These are phyloP conservation scores for Mikania micrantha DNA, from an alignment of 129 eudicot genomes.

Conservation along the genomic window DNA sequence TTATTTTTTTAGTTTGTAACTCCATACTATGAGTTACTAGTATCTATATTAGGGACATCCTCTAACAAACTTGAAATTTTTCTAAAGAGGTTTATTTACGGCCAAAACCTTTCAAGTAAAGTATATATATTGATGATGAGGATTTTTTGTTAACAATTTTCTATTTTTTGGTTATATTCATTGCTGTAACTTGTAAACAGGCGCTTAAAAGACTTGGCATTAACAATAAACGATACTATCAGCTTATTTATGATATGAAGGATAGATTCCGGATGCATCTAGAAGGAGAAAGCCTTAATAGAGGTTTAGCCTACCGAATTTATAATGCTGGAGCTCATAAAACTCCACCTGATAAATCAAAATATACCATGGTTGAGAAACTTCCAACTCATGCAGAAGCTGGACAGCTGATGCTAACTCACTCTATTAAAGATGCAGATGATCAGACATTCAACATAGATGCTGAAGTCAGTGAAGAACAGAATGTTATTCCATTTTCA, in stretches of 20 bases:
- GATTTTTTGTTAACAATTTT: not conserved
- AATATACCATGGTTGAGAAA: constrained; percentile 16
- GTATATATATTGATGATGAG: not conserved
- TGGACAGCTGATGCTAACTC: constrained; percentile 21
- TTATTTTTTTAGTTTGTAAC: not conserved
- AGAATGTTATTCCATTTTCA: not conserved
- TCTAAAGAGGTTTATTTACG: not conserved
- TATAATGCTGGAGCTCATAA: constrained; percentile 33
- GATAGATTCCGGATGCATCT: constrained; percentile 65
- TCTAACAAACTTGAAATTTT: not conserved
- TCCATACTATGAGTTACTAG: not conserved
- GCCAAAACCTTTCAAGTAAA: not conserved
- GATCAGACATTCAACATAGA: constrained; percentile 27
- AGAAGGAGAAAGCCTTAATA: constrained; percentile 55
- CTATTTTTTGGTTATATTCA: not conserved
- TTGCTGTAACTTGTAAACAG: constrained; percentile 32
- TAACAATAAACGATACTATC: constrained; percentile 46
- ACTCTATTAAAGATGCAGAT: constrained; percentile 28
- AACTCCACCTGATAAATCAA: constrained; percentile 22
- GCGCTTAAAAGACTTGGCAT: constrained; percentile 74
- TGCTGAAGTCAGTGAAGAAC: constrained; percentile 21
- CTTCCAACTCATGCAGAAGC: constrained; percentile 12
- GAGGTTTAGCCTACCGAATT: constrained; percentile 60
- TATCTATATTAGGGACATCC: not conserved
- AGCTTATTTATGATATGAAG: constrained; percentile 45